phyloP scores from a whole-genome alignment of 192 early-diverging fungal genomes.

The Polychytrium aggregatum region DNA sequence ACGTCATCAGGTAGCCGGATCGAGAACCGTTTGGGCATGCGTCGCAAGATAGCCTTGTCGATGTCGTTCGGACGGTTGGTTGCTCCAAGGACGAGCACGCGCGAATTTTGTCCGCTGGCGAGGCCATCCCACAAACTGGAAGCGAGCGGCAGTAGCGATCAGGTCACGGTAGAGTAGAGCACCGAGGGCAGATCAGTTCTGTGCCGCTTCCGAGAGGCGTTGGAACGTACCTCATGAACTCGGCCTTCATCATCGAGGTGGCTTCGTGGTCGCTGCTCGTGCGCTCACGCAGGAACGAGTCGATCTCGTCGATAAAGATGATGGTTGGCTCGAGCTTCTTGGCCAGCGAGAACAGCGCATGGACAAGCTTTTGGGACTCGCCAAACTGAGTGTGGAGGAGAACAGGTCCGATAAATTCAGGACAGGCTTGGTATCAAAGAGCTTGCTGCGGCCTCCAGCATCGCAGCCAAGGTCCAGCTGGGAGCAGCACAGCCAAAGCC shows the following conservation, averaged over 20 bases:
- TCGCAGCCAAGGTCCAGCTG: too few species aligned
- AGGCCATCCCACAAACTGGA: constrained; percentile 91
- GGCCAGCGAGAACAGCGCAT: constrained; percentile 87
- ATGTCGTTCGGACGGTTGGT: constrained; percentile 98
- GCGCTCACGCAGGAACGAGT: constrained; percentile 90
- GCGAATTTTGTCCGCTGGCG: constrained; percentile 42
- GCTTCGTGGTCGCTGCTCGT: constrained; percentile 87
- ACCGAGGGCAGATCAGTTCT: too few species aligned
- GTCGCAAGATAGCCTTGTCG: constrained; percentile 87
- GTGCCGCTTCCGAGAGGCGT: too few species aligned
- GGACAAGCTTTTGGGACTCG: constrained; percentile 87
- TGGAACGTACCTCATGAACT: constrained; percentile 88
- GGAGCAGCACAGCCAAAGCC: too few species aligned
- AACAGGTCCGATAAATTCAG: too few species aligned
- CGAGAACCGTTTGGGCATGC: constrained; percentile 95
- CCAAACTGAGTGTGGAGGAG: constrained; percentile 56
- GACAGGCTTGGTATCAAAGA: too few species aligned
- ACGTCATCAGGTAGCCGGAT: constrained; percentile 70
- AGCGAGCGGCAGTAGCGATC: too few species aligned
- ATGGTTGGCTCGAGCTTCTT: constrained; percentile 90
- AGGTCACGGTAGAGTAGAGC: neutral
- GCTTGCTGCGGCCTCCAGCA: too few species aligned
- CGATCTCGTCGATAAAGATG: constrained; percentile 99
- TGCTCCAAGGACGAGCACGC: constrained; percentile 29
- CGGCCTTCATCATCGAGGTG: constrained; percentile 98